phyloP scores from a whole-genome alignment of 73 alveolate species.

The Blepharisma japonicum region DNA sequence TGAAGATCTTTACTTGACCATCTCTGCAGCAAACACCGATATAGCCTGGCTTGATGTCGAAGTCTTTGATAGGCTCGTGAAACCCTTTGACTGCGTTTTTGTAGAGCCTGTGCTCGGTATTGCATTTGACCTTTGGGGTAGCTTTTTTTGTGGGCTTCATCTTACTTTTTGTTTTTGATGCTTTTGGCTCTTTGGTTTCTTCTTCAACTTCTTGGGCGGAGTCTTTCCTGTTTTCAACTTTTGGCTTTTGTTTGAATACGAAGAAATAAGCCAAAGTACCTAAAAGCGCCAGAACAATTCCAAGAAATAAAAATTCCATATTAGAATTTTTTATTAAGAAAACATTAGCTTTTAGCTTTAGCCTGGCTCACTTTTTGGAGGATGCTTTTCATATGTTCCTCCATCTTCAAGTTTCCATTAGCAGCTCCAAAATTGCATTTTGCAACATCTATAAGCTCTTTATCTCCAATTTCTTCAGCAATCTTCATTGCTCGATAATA shows the following conservation, averaged over 20 bases:
- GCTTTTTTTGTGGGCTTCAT: too few relatives aligned
- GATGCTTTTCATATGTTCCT: conserved; percentile 48
- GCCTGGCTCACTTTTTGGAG: conserved; percentile 4
- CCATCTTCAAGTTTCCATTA: conserved; percentile 58
- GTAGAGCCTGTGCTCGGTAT: too few relatives aligned
- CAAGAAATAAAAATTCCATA: too few relatives aligned
- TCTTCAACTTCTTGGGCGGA: conserved; percentile 31
- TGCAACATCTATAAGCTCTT: conserved; percentile 43
- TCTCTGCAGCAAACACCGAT: conserved; percentile 14
- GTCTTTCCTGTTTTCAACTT: too few relatives aligned
- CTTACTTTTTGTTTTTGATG: too few relatives aligned
- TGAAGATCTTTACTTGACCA: background rate
- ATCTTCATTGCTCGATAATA: conserved; percentile 67
- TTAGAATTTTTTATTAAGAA: too few relatives aligned
- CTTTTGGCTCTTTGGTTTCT: conserved; percentile 30
- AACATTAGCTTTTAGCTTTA: background rate
- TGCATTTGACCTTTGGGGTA: too few relatives aligned
- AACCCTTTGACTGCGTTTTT: background rate
- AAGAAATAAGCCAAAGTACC: too few relatives aligned
- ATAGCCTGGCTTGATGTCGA: conserved; percentile 7
- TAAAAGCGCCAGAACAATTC: too few relatives aligned
- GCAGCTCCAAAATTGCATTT: conserved; percentile 61
- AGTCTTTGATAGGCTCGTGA: background rate
- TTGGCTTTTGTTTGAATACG: too few relatives aligned
- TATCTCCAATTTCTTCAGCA: conserved; percentile 60